Evolutionary conservation across 129 eudicot species (phyloP).

Genomic region (Centella asiatica): DNA sequence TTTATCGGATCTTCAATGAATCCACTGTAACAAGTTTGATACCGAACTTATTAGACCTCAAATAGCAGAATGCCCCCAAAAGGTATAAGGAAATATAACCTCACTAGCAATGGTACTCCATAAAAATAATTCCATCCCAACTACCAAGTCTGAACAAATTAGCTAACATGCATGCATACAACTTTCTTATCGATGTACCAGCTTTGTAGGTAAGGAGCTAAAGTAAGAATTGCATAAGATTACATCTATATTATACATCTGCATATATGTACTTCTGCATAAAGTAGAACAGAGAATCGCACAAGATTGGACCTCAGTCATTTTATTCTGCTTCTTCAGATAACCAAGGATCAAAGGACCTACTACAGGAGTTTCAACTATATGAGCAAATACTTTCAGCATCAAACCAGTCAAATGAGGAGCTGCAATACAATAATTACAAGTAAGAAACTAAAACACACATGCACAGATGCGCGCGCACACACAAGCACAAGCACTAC

Average conservation of each 20-base stretch:
- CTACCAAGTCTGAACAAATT: neutral
- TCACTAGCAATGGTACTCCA: too few relatives aligned
- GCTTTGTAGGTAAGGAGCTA: neutral
- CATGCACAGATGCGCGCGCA: neutral
- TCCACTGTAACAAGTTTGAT: too few relatives aligned
- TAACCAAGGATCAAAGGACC: conserved; percentile 37
- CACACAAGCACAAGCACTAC: neutral
- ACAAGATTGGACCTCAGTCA: conserved; percentile 39
- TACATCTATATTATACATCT: neutral
- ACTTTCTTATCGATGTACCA: neutral
- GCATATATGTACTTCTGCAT: neutral
- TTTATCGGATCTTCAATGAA: neutral
- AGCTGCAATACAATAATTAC: too few relatives aligned
- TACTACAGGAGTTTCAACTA: conserved; percentile 45
- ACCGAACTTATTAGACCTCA: neutral
- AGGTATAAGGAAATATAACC: too few relatives aligned
- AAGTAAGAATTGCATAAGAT: neutral
- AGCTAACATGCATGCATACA: neutral
- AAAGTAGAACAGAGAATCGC: neutral
- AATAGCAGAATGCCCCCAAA: too few relatives aligned
- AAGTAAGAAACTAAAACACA: conserved; percentile 15
- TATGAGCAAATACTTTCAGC: conserved; percentile 39
- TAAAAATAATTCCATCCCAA: neutral
- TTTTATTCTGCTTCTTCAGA: conserved; percentile 62
- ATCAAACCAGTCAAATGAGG: conserved; percentile 53